phyloP scores from a whole-genome alignment of 257 asterid species.

The Gentiana dahurica region DNA sequence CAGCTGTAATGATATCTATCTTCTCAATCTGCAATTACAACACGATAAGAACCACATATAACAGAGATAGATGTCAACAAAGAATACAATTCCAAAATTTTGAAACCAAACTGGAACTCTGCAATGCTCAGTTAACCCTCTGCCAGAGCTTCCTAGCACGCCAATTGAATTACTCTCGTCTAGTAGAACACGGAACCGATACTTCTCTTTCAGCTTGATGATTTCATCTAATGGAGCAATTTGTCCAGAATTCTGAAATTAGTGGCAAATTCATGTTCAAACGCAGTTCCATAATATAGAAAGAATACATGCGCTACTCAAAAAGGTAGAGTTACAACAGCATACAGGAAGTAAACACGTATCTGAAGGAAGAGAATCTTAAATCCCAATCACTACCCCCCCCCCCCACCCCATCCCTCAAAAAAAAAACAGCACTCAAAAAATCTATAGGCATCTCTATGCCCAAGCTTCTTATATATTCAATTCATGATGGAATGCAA shows the following conservation, averaged over 20 bases:
- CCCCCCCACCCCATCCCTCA: no score
- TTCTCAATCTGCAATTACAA: constrained; percentile 54
- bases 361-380: no score
- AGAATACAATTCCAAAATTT: constrained; percentile 9
- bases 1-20: constrained; percentile 84
- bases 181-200: constrained; percentile 73
- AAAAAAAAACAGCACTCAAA: no score
- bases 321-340: background rate
- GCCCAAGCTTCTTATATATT: no score
- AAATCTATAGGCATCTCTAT: no score
- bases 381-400: no score
- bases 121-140: constrained; percentile 82
- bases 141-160: constrained; percentile 84
- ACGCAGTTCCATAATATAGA: background rate
- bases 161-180: constrained; percentile 94
- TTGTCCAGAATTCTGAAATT: constrained; percentile 83
- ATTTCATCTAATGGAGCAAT: constrained; percentile 85
- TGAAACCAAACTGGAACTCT: constrained; percentile 54
- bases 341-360: background rate
- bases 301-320: background rate
- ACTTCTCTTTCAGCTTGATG: constrained; percentile 70
- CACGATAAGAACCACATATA: constrained; percentile 5
- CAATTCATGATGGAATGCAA: no score
- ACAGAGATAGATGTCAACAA: constrained; percentile 11
- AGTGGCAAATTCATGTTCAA: constrained; percentile 4